These are phyloP conservation scores for Pseudogymnoascus sp. DNA, from an alignment of 2,329 filamentous ascomycete genomes.

Conservation along the genomic window DNA sequence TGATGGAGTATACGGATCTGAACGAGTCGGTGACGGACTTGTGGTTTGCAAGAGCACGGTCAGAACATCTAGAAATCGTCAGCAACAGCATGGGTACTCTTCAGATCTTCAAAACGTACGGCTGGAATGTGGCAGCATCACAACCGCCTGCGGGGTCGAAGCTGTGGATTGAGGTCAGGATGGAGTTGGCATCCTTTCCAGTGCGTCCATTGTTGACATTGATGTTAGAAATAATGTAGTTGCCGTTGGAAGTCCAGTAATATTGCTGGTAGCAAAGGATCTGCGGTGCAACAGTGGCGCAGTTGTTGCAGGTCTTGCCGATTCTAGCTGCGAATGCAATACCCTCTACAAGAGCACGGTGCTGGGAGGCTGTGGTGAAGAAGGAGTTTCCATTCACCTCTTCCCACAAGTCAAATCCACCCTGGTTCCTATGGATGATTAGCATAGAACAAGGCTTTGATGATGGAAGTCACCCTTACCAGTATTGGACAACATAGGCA, in stretches of 20 bases:
- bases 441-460: neutral
- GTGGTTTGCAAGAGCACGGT: conserved; percentile 61
- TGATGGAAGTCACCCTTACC: conserved; percentile 32
- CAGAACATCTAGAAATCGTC: conserved; percentile 24
- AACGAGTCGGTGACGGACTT: conserved; percentile 71
- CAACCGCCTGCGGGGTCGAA: conserved; percentile 65
- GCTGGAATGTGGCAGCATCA: conserved; percentile 68
- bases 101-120: conserved; percentile 35
- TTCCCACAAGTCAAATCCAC: conserved; percentile 74
- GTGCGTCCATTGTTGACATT: conserved; percentile 53
- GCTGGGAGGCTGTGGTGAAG: conserved; percentile 65
- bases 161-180: conserved; percentile 58
- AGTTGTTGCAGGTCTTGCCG: conserved; percentile 52
- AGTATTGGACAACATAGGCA: conserved; percentile 66
- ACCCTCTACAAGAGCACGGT: conserved; percentile 64
- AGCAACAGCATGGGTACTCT: neutral
- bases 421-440: conserved; percentile 34
- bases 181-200: conserved; percentile 65
- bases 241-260: conserved; percentile 58
- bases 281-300: conserved; percentile 58
- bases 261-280: conserved; percentile 66
- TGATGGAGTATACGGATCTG: conserved; percentile 62
- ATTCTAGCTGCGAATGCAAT: conserved; percentile 57
- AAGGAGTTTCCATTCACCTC: conserved; percentile 71
- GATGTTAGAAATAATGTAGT: conserved; percentile 64